Evolutionary conservation across 192 early-diverging fungal genomes (phyloP).

Genomic region (Martensiomyces pterosporus): DNA sequence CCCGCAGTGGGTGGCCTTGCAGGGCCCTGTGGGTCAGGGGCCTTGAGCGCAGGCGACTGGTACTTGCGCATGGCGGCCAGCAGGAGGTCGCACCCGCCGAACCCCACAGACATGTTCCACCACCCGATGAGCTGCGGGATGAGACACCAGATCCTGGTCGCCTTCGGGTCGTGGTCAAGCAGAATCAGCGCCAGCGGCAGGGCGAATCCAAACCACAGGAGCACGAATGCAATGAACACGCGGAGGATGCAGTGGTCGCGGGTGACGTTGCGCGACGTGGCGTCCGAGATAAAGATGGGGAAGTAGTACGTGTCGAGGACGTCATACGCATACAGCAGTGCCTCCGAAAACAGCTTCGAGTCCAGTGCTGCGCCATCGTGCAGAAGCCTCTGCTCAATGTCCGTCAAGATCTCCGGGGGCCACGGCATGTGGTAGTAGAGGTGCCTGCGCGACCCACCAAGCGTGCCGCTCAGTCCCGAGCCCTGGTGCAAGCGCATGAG

Average conservation of each 20-base stretch:
- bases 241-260: slow-evolving; percentile 47
- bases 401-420: slow-evolving; percentile 50
- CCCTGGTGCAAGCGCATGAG: slow-evolving; percentile 9
- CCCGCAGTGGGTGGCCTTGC: no score
- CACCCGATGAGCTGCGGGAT: slow-evolving; percentile 42
- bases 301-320: slow-evolving; percentile 51
- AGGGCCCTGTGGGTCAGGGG: neutral
- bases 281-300: slow-evolving; percentile 45
- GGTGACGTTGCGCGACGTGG: slow-evolving; percentile 45
- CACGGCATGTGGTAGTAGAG: slow-evolving; percentile 51
- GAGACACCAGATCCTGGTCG: slow-evolving; percentile 29
- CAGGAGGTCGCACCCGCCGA: slow-evolving; percentile 46
- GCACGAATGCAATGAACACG: slow-evolving; percentile 35
- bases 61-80: slow-evolving; percentile 47
- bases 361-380: slow-evolving; percentile 46
- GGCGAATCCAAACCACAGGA: slow-evolving; percentile 48
- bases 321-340: slow-evolving; percentile 46
- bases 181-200: slow-evolving; percentile 42
- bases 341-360: slow-evolving; percentile 33
- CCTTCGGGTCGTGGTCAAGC: slow-evolving; percentile 35
- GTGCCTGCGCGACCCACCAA: slow-evolving; percentile 28
- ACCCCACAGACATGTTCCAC: slow-evolving; percentile 50
- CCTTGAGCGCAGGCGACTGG: slow-evolving; percentile 34
- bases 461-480: slow-evolving; percentile 10
- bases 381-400: slow-evolving; percentile 45